A percentile compares a stretch with the other conserved stretches of the same genome.
Evolutionary conservation across 2,329 filamentous ascomycete genomes (phyloP).

Genomic region (Fusarium pseudograminearum): DNA sequence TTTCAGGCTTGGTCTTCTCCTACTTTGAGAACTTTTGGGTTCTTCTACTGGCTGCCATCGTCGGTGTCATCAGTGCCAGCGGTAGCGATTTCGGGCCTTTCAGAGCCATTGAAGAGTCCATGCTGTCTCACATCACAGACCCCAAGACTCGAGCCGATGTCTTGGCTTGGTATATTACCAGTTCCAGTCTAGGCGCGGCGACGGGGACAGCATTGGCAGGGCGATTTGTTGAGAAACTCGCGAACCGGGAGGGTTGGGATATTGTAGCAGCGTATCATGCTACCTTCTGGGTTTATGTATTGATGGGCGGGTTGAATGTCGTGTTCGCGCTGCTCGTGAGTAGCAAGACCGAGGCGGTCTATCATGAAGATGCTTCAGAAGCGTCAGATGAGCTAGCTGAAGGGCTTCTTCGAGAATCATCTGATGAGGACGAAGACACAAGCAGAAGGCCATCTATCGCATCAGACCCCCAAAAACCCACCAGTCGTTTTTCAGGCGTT

Average conservation of each 20-base stretch:
- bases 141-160: slow-evolving; percentile 69
- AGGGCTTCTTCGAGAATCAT: slow-evolving; percentile 44
- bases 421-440: slow-evolving; percentile 20
- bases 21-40: slow-evolving; percentile 69
- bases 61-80: slow-evolving; percentile 71
- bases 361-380: slow-evolving; percentile 40
- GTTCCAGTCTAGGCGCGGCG: slow-evolving; percentile 66
- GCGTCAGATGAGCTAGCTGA: slow-evolving; percentile 38
- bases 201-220: slow-evolving; percentile 66
- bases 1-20: slow-evolving; percentile 67
- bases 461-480: slow-evolving; percentile 32
- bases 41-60: slow-evolving; percentile 66
- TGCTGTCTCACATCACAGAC: slow-evolving; percentile 70
- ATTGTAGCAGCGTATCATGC: slow-evolving; percentile 66
- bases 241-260: slow-evolving; percentile 60
- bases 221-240: slow-evolving; percentile 62
- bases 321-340: slow-evolving; percentile 61
- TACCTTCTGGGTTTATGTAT: slow-evolving; percentile 68
- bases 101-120: slow-evolving; percentile 74
- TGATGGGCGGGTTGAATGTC: slow-evolving; percentile 67
- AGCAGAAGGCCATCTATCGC: slow-evolving; percentile 12
- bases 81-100: slow-evolving; percentile 77
- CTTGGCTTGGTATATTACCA: slow-evolving; percentile 74
- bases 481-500: slow-evolving; percentile 63
- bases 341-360: slow-evolving; percentile 63